phyloP scores from a whole-genome alignment of 192 early-diverging fungal genomes.

The Paraglomus occultum region DNA sequence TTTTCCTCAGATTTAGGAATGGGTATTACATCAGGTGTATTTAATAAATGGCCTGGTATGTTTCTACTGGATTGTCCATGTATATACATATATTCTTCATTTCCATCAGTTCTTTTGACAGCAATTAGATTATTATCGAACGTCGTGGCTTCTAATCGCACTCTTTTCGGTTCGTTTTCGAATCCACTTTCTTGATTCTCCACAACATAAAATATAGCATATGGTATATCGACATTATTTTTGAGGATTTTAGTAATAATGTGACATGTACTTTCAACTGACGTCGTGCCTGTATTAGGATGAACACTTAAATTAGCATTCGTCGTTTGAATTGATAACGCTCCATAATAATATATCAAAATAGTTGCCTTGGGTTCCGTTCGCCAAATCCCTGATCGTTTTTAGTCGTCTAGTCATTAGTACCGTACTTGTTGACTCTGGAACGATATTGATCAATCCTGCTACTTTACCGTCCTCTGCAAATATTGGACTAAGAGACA shows the following conservation, averaged over 20 bases:
- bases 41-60: slow-evolving; percentile 6
- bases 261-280: slow-evolving; percentile 14
- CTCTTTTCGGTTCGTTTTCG: background rate
- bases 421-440: slow-evolving; percentile 37
- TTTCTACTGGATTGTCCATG: slow-evolving; percentile 6
- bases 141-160: slow-evolving; percentile 4
- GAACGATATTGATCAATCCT: slow-evolving; percentile 33
- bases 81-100: slow-evolving; percentile 4
- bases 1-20: background rate
- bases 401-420: slow-evolving; percentile 36
- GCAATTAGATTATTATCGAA: slow-evolving; percentile 10
- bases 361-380: slow-evolving; percentile 22
- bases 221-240: slow-evolving; percentile 12
- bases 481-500: slow-evolving; percentile 40
- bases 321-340: too few relatives aligned
- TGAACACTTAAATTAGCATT: too few relatives aligned
- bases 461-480: slow-evolving; percentile 30
- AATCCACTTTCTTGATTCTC: background rate
- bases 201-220: slow-evolving; percentile 9
- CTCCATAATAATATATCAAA: too few relatives aligned
- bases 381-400: slow-evolving; percentile 40
- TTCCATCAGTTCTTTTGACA: background rate
- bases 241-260: background rate
- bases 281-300: background rate
- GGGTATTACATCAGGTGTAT: background rate